phyloP scores from a whole-genome alignment of 768 basidiomycete species.

The Amanita rimosa region DNA sequence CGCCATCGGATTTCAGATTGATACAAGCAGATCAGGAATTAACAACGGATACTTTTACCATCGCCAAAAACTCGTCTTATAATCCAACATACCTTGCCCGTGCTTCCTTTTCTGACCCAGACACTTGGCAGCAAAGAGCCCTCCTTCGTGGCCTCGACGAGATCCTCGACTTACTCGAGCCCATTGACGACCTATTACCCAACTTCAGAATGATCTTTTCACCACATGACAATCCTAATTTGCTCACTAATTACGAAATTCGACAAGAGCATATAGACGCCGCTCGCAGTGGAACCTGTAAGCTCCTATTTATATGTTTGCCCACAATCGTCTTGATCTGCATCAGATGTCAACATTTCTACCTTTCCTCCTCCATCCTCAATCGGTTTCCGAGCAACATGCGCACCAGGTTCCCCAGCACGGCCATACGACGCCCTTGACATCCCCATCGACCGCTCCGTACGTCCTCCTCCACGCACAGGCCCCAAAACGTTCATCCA shows the following conservation, averaged over 20 bases:
- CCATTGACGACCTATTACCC: slow-evolving; percentile 26
- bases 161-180: slow-evolving; percentile 21
- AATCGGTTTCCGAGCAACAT: slow-evolving; percentile 20
- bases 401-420: slow-evolving; percentile 18
- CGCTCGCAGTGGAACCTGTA: slow-evolving; percentile 19
- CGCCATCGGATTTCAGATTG: slow-evolving; percentile 18
- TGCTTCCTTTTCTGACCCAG: slow-evolving; percentile 14
- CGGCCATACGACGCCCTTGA: slow-evolving; percentile 10
- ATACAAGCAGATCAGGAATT: slow-evolving; percentile 19
- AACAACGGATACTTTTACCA: slow-evolving; percentile 21
- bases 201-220: slow-evolving; percentile 30
- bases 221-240: slow-evolving; percentile 25
- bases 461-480: slow-evolving; percentile 11
- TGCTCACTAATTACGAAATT: slow-evolving; percentile 21
- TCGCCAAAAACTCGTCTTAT: slow-evolving; percentile 16
- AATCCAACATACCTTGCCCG: slow-evolving; percentile 10
- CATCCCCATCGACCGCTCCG: slow-evolving; percentile 13
- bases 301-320: slow-evolving; percentile 1
- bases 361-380: slow-evolving; percentile 9
- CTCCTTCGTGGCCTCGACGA: slow-evolving; percentile 15
- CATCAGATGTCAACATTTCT: slow-evolving; percentile 14
- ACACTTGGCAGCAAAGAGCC: slow-evolving; percentile 12
- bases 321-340: not conserved
- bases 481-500: slow-evolving; percentile 29
- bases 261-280: slow-evolving; percentile 20